Base-by-base conservation (phyloP, 768 basidiomycete species). In the Macrolepiota fuliginosa region DNA sequence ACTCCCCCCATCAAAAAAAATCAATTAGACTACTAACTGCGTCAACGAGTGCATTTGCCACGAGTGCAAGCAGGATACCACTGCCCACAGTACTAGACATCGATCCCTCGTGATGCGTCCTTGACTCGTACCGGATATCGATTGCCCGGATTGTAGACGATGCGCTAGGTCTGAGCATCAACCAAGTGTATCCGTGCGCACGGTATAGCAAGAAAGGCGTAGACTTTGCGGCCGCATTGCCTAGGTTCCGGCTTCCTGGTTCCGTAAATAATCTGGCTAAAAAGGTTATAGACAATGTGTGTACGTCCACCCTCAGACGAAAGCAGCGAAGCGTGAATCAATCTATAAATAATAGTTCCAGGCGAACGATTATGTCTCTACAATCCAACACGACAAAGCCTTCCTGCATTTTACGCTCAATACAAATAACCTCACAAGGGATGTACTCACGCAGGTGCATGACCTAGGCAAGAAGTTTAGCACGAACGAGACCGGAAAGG, bases 161-260 rank as follows among this genome's bases (percentile, higher is more conserved):
- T 32, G 29, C 29, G 7, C 29, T 32, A 32, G 29, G 29, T 7
- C 29, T 7, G 7, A 32, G 29, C 29, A 7, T 32, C 29, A 7
- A 7, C 29, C 29, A 32, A 32, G 29, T 32, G 0, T 97, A 92
- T 74, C 72, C 82, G 24, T 95, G 92, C 22, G 89, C 96, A 0
- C 90, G 94, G 71, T 91, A 89, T 64, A 92, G 92, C 37, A 94
- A 96, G 76, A 96, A 96, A 74, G 93, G 91, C n/a, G 88, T 83
- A 47, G 96, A 98, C 76, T 94, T 97, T 67, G 90, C 91, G 0
- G 84, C 98, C 19, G 94, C 96, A 0, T 74, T 98, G 53, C 92
- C 95, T n/a, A 84, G 96, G 64, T 98, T 96, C 77, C 82, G 92
- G 58, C 77, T 96, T 25, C 87, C 88, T 7, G 94, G 87, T 19